A percentile compares a stretch with the other conserved stretches of the same genome.
phyloP scores from a whole-genome alignment of 352 stramenopile species.

The Globisporangium splendens region DNA sequence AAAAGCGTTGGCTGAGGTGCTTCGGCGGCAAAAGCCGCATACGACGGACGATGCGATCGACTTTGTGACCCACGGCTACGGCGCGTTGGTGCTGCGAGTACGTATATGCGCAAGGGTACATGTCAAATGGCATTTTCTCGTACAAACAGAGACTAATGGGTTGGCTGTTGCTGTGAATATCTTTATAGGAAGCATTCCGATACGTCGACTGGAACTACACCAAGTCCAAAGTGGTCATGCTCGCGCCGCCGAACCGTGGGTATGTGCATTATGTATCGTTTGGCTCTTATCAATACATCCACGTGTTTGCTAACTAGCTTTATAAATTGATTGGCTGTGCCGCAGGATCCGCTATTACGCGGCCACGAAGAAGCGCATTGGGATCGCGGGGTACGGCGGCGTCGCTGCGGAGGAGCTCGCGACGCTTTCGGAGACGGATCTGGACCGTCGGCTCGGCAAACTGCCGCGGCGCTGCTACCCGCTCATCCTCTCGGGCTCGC shows the following conservation, averaged over 20 bases:
- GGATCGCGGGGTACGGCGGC: constrained; percentile 49
- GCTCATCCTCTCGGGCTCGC: constrained; percentile 53
- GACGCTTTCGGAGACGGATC: constrained; percentile 26
- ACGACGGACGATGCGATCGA: constrained; percentile 48
- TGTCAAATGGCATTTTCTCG: background rate
- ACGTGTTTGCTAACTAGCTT: too few relatives aligned
- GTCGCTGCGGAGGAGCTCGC: constrained; percentile 59
- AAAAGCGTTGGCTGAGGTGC: constrained; percentile 42
- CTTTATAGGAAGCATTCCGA: constrained; percentile 65
- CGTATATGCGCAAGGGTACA: constrained; percentile 5
- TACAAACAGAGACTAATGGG: background rate
- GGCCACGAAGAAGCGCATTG: constrained; percentile 55
- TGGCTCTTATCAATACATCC: constrained; percentile 1
- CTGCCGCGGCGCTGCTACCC: constrained; percentile 57
- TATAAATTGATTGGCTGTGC: background rate
- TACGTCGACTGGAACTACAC: constrained; percentile 69
- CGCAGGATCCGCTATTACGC: constrained; percentile 55
- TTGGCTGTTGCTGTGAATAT: too few relatives aligned
- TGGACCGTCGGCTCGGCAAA: constrained; percentile 63
- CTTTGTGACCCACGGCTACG: constrained; percentile 76
- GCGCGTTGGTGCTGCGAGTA: constrained; percentile 60
- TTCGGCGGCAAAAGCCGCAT: constrained; percentile 62
- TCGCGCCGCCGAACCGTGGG: constrained; percentile 68
- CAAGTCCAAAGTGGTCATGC: constrained; percentile 72
- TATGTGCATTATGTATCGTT: constrained; percentile 14